Percentiles rank a stretch among this genome's conserved stretches.
These are phyloP conservation scores for Schwanniomyces yamadae DNA, from an alignment of 805 yeast genomes.

Conservation along the genomic window DNA sequence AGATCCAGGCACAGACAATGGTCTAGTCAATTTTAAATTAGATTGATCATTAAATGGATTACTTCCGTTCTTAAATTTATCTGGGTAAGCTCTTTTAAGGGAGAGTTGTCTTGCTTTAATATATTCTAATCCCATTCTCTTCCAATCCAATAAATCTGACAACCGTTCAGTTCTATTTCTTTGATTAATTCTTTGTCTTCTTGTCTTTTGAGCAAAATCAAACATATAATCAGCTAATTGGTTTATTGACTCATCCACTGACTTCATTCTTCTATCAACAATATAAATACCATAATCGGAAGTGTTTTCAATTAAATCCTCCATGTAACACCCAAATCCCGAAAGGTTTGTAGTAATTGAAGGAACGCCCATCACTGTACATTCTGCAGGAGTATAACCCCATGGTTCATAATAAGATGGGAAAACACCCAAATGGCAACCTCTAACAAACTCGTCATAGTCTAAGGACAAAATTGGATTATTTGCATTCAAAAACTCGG, in stretches of 20 bases:
- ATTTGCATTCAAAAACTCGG: slow-evolving; percentile 91
- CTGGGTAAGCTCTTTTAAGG: slow-evolving; percentile 91
- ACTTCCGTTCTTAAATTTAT: slow-evolving; percentile 58
- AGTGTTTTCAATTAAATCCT: slow-evolving; percentile 90
- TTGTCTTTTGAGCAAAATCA: slow-evolving; percentile 81
- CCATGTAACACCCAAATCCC: slow-evolving; percentile 99
- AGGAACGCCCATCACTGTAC: slow-evolving; percentile 99
- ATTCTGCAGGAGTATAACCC: slow-evolving; percentile 99
- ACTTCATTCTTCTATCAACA: slow-evolving; percentile 89
- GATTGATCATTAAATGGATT: slow-evolving; percentile 46
- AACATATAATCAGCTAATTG: slow-evolving; percentile 89
- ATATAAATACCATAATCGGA: slow-evolving; percentile 96
- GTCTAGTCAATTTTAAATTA: slow-evolving; percentile 77
- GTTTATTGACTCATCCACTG: slow-evolving; percentile 89
- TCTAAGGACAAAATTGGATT: slow-evolving; percentile 92
- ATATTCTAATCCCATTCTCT: slow-evolving; percentile 95
- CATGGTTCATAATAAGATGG: slow-evolving; percentile 99
- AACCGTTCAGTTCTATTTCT: slow-evolving; percentile 95
- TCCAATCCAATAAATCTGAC: slow-evolving; percentile 93
- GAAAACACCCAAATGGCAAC: slow-evolving; percentile 97
- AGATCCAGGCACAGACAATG: slow-evolving; percentile 95
- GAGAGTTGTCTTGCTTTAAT: slow-evolving; percentile 92
- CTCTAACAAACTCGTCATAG: slow-evolving; percentile 96
- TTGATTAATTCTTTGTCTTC: slow-evolving; percentile 97
- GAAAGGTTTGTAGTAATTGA: slow-evolving; percentile 93